Conservation (phyloP, 2,329 filamentous ascomycete genomes). For the Penicillium sp. region DNA sequence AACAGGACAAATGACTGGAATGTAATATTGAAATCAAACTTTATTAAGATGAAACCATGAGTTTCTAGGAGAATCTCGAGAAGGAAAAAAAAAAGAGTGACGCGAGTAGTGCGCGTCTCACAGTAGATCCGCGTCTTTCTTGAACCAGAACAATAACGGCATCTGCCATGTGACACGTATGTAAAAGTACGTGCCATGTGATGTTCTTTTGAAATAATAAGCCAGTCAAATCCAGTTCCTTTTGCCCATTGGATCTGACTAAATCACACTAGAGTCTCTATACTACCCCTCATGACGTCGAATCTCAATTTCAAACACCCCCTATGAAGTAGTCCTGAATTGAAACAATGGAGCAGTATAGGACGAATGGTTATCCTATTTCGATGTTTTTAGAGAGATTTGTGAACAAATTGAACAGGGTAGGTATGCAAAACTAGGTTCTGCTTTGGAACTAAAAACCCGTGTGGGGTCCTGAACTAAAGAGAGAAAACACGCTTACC, state of each 20-base stretch:
- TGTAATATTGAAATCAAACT: background rate
- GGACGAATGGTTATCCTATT: fast-evolving
- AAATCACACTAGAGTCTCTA: background rate
- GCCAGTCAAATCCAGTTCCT: background rate
- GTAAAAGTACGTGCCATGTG: background rate
- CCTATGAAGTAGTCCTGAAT: no score
- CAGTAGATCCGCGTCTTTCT: background rate
- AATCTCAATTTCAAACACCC: background rate
- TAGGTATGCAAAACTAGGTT: background rate
- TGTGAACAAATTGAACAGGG: background rate
- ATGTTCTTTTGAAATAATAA: background rate
- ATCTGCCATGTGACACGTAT: background rate
- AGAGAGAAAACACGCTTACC: background rate
- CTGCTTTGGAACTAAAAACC: background rate
- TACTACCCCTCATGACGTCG: background rate
- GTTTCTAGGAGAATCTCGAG: background rate
- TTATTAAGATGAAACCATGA: background rate
- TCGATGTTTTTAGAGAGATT: background rate
- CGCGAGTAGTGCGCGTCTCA: background rate
- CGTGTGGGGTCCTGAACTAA: background rate
- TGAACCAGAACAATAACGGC: background rate
- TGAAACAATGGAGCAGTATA: no score
- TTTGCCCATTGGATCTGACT: background rate
- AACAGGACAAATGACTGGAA: no score
- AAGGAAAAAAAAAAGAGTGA: background rate